Evolutionary conservation across 2,329 filamentous ascomycete genomes (phyloP).

Genomic region (Monosporascus sp.): DNA sequence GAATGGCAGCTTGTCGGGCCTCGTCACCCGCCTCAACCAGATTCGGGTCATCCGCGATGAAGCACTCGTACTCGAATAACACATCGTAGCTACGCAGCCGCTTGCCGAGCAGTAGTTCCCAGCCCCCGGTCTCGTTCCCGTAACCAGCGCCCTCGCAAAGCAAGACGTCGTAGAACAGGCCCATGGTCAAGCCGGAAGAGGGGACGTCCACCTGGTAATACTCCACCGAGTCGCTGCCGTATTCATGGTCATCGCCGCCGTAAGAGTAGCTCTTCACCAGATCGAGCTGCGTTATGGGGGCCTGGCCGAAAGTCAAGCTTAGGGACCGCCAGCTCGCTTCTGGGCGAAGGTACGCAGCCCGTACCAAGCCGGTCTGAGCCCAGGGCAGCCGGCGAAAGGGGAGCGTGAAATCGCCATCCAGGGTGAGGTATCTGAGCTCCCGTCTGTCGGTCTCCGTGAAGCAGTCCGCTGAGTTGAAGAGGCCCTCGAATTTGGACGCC

Average conservation of each 20-base stretch:
- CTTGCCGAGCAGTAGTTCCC: constrained; percentile 15
- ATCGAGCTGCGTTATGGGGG: constrained; percentile 18
- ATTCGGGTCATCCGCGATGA: constrained; percentile 12
- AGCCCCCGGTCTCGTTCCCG: constrained; percentile 13
- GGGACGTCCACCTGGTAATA: constrained; percentile 17
- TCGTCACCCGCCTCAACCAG: constrained; percentile 11
- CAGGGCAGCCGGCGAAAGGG: constrained; percentile 17
- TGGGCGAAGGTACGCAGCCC: constrained; percentile 9
- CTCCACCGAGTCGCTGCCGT: constrained; percentile 7
- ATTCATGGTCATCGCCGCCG: not conserved
- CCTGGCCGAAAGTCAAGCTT: constrained; percentile 11
- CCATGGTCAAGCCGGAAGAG: constrained; percentile 15
- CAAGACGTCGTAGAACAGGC: constrained; percentile 16
- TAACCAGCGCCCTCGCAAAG: constrained; percentile 13
- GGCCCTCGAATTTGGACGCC: constrained; percentile 7
- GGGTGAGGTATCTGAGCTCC: constrained; percentile 6
- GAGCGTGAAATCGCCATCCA: constrained; percentile 13
- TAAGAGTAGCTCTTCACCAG: constrained; percentile 13
- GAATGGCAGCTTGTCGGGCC: constrained; percentile 13
- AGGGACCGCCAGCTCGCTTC: constrained; percentile 18
- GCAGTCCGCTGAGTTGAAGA: constrained; percentile 14
- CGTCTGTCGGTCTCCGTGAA: constrained; percentile 11
- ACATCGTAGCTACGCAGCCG: constrained; percentile 14
- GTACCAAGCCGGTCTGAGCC: constrained; percentile 4
- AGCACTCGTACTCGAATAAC: constrained; percentile 14